Conservation (phyloP, 2,329 filamentous ascomycete species). For the Aspergillus pseudoterreus region DNA sequence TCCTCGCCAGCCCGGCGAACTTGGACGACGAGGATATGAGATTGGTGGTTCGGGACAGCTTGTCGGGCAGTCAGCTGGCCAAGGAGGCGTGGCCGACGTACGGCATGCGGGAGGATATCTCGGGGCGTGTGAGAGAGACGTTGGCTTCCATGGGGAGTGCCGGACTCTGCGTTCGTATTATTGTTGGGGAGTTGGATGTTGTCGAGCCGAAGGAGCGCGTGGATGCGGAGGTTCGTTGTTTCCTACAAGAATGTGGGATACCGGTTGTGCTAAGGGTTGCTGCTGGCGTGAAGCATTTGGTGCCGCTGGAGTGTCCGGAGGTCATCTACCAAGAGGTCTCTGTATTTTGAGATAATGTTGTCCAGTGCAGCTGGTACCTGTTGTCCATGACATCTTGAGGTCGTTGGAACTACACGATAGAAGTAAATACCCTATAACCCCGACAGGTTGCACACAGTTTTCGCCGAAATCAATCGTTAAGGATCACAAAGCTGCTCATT, state of each 20-base stretch:
- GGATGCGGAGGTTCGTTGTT: constrained; percentile 18
- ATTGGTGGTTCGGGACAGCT: constrained; percentile 24
- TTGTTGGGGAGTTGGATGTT: constrained; percentile 31
- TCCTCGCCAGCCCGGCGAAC: constrained; percentile 24
- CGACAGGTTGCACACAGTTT: too few relatives aligned
- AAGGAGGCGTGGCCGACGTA: constrained; percentile 34
- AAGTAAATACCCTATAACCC: too few relatives aligned
- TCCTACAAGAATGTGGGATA: constrained; percentile 10
- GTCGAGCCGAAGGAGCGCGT: constrained; percentile 33
- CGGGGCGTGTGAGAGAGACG: constrained; percentile 13
- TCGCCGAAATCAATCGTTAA: too few relatives aligned
- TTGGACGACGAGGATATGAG: constrained; percentile 14
- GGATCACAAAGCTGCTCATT: too few relatives aligned
- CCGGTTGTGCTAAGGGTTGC: constrained; percentile 8
- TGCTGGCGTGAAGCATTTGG: constrained; percentile 17
- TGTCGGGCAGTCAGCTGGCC: constrained; percentile 25
- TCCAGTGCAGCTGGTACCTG: too few relatives aligned
- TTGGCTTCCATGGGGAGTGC: not conserved
- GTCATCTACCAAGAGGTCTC: constrained; percentile 9
- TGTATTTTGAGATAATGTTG: not conserved
- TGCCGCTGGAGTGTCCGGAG: constrained; percentile 22
- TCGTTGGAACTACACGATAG: too few relatives aligned
- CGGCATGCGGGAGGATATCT: constrained; percentile 33
- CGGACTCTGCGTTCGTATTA: constrained; percentile 18
- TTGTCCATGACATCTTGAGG: too few relatives aligned